phyloP scores from a whole-genome alignment of 352 stramenopile species.

The Globisporangium nagaii region DNA sequence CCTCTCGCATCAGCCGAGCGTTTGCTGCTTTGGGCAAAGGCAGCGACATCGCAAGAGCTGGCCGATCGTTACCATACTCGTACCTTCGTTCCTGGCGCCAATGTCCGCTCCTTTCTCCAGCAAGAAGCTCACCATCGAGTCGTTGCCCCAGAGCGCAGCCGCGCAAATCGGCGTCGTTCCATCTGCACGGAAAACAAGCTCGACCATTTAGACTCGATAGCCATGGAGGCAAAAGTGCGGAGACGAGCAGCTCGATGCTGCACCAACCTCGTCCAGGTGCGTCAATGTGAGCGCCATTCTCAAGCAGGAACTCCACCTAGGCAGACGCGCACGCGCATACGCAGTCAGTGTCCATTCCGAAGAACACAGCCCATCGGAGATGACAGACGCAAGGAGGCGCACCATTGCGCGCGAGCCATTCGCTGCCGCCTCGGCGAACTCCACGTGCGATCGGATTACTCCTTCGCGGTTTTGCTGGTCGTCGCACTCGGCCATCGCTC shows the following conservation, averaged over 20 bases:
- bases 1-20: no score
- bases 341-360: no score
- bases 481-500: constrained; percentile 18
- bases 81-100: constrained; percentile 50
- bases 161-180: constrained; percentile 58
- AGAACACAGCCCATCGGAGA: no score
- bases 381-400: no score
- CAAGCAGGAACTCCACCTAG: constrained; percentile 60
- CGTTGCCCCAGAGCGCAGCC: constrained; percentile 57
- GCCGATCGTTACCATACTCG: neutral
- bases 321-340: no score
- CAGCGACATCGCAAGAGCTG: no score
- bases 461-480: constrained; percentile 33
- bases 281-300: constrained; percentile 45
- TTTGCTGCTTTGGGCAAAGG: no score
- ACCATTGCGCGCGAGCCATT: constrained; percentile 62
- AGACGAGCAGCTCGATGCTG: no score
- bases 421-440: constrained; percentile 55
- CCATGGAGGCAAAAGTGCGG: no score
- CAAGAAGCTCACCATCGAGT: constrained; percentile 55
- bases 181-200: constrained; percentile 20
- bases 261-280: constrained; percentile 39
- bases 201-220: no score
- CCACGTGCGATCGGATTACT: constrained; percentile 53
- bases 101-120: constrained; percentile 52